phyloP scores from a whole-genome alignment of 352 stramenopile species.

The Phytophthora citricola region DNA sequence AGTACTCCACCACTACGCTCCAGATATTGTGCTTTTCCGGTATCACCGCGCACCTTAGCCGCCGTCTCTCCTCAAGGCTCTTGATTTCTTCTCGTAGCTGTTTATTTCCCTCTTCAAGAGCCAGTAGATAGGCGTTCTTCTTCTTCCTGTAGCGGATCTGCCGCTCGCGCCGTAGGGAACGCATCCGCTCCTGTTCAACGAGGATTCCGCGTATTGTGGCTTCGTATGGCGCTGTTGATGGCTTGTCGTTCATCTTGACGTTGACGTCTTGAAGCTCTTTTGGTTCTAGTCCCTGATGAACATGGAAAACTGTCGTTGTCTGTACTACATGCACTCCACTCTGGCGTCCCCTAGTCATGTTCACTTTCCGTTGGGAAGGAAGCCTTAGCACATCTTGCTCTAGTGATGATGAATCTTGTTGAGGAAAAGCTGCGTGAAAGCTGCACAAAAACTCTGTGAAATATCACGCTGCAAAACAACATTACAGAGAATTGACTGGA shows the following conservation, averaged over 20 bases:
- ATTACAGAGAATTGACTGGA: constrained; percentile 8
- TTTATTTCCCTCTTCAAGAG: constrained; percentile 1
- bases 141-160: constrained; percentile 23
- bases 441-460: constrained; percentile 4
- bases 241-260: neutral
- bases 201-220: neutral
- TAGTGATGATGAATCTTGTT: no score
- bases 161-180: constrained; percentile 4
- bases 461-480: constrained; percentile 13
- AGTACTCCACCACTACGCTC: constrained; percentile 12
- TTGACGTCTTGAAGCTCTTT: no score
- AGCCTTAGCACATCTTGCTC: constrained; percentile 8
- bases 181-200: neutral
- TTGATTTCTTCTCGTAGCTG: constrained; percentile 3
- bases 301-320: neutral
- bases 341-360: neutral
- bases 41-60: neutral
- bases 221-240: neutral
- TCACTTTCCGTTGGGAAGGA: constrained; percentile 6
- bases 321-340: neutral
- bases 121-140: constrained; percentile 12
- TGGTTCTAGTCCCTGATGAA: neutral
- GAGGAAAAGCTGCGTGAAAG: no score
- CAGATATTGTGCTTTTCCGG: neutral
- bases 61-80: neutral